phyloP scores from a whole-genome alignment of 257 asterid genomes.

The Thymus quinquecostatus region DNA sequence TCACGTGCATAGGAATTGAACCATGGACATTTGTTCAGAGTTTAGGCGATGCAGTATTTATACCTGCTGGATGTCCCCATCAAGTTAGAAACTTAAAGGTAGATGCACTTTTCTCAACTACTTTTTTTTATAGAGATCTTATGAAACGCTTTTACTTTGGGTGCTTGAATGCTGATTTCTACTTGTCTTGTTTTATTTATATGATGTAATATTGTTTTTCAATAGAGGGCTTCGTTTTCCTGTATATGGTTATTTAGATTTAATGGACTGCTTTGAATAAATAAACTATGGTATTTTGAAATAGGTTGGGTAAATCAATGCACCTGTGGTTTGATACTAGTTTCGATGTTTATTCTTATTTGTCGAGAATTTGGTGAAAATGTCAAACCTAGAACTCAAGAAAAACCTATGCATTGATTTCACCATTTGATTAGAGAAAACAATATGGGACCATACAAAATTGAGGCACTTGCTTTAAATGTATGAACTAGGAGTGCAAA shows the following conservation, averaged over 20 bases:
- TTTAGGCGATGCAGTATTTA: conserved; percentile 82
- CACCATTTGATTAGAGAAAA: too few relatives aligned
- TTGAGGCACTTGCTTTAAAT: too few relatives aligned
- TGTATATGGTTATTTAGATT: not conserved
- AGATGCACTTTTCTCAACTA: conserved; percentile 8
- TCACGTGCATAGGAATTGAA: conserved; percentile 61
- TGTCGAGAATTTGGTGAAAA: too few relatives aligned
- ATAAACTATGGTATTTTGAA: too few relatives aligned
- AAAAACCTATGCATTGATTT: too few relatives aligned
- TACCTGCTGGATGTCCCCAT: conserved; percentile 97
- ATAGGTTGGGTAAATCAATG: too few relatives aligned
- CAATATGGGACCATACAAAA: too few relatives aligned
- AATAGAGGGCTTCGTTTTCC: not conserved
- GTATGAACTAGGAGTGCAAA: too few relatives aligned
- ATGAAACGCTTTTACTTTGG: not conserved
- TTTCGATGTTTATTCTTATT: too few relatives aligned
- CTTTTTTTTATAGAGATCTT: conserved; percentile 2
- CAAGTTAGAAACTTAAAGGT: conserved; percentile 95
- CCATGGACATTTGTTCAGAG: conserved; percentile 92
- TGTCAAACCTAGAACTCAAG: too few relatives aligned
- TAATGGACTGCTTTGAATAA: too few relatives aligned
- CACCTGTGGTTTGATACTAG: too few relatives aligned
- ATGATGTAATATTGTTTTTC: not conserved
- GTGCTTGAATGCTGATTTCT: conserved; percentile 12
- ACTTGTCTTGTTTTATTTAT: not conserved